A percentile compares a stretch with the other conserved stretches of the same genome.
These are phyloP conservation scores for Myochromella boudieri DNA, from an alignment of 768 basidiomycete species.

Conservation along the genomic window DNA sequence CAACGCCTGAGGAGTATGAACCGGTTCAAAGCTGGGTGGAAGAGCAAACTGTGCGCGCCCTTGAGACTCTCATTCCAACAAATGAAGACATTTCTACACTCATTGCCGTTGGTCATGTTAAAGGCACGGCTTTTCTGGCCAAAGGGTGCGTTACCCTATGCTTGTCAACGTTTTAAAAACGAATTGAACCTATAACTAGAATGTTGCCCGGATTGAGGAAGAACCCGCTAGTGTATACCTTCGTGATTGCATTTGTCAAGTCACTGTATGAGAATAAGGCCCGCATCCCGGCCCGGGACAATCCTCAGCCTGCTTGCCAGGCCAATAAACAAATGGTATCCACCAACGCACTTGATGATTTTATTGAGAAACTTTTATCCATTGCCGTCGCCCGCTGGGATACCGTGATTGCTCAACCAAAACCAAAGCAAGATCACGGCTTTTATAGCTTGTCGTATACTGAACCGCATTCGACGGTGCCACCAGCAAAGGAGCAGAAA, in stretches of 20 bases:
- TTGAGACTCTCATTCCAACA: conserved; percentile 20
- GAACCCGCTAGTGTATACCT: conserved; percentile 18
- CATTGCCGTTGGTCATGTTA: conserved; percentile 15
- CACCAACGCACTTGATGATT: no score
- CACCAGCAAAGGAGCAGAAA: conserved; percentile 16
- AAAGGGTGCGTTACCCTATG: conserved; percentile 19
- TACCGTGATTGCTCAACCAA: conserved; percentile 6
- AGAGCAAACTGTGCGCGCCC: conserved; percentile 18
- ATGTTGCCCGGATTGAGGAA: conserved; percentile 24
- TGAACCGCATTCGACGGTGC: neutral
- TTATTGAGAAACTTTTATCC: conserved; percentile 17
- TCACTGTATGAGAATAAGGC: conserved; percentile 18
- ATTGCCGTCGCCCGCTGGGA: conserved; percentile 21
- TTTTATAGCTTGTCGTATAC: neutral
- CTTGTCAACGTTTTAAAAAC: neutral
- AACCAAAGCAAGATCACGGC: no score
- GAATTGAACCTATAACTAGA: conserved; percentile 3
- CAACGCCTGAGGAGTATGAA: conserved; percentile 9
- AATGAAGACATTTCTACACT: conserved; percentile 24
- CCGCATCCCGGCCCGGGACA: conserved; percentile 5
- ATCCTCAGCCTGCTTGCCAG: neutral
- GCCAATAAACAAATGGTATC: neutral
- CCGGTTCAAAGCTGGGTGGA: conserved; percentile 19
- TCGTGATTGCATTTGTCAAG: conserved; percentile 24
- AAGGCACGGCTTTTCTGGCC: conserved; percentile 19